Base-by-base conservation (phyloP, 768 basidiomycete genomes). In the Strobilomyces dryophilus region DNA sequence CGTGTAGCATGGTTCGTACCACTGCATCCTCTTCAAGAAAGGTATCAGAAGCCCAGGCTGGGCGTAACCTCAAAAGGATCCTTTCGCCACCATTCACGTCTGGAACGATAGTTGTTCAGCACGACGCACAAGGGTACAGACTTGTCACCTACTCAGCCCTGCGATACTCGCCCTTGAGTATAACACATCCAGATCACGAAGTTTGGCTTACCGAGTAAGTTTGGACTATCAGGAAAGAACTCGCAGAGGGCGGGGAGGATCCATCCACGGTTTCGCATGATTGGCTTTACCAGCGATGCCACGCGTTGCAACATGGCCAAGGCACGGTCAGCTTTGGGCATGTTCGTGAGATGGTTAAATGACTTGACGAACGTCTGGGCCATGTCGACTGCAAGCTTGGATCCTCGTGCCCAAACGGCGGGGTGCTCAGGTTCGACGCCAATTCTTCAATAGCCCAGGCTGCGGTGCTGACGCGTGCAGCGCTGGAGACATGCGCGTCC, bases 211-310 rank as follows among this genome's bases (percentile, higher is more conserved):
- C 92, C 92, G 29, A 92, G 71, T 18, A 95, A 73, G 64, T 76
- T 82, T 0, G 83, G 78, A 47, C 80, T 80, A 10, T 83, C 80
- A 5, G 92, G 92, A 60, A 89, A 92, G 76, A 95, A 93, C 68
- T 95, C 90, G n/a, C 83, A 74, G n/a, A 92, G 80, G 1, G 82
- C 76, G 26, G 89, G 87, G 26, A 92, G 74, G 26, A 79, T 76
- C 94, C 94, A 98, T 5, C 72, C 72, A 60, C 86, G 86, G 59
- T 85, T 90, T 52, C 84, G 76, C 94, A 97, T 97, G 58, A 98
- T 92, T 8, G 95, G 95, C 68, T 94, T 95, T 46, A 95, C 92
- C 45, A 91, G 76, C 2, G 85, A 84, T 1, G 87, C 85, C 29
- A 90, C 76, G 56, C 78, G 78, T 59, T 87, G 79, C 35, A 94